These are phyloP conservation scores for Solanum stenotomum DNA, from an alignment of 257 asterid species.

Conservation along the genomic window DNA sequence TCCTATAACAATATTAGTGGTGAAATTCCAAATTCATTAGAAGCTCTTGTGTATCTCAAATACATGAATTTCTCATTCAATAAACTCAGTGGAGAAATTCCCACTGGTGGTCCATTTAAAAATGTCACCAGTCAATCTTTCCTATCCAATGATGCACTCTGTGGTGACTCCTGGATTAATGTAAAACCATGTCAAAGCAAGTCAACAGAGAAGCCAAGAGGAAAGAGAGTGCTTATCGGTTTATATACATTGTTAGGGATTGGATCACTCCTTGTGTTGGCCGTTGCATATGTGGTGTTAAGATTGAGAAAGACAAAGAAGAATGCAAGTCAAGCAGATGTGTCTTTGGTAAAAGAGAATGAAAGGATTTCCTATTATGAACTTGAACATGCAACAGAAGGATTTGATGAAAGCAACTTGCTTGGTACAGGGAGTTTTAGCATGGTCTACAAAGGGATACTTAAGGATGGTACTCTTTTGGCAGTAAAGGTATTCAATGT, in stretches of 20 bases:
- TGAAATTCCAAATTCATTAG: background rate
- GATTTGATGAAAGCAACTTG: background rate
- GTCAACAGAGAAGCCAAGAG: background rate
- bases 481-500: background rate
- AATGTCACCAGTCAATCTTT: background rate
- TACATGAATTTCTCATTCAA: background rate
- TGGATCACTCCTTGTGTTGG: background rate
- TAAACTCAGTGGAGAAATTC: background rate
- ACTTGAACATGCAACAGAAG: background rate
- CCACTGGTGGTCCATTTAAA: background rate
- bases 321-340: background rate
- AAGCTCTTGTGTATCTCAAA: background rate
- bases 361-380: background rate
- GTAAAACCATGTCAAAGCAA: background rate
- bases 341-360: background rate
- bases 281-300: background rate
- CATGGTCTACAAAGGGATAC: background rate
- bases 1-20: background rate
- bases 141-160: background rate
- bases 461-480: background rate
- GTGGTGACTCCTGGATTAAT: background rate
- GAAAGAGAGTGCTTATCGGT: background rate
- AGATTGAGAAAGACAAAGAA: background rate
- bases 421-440: background rate
- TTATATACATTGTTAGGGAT: background rate